Evolutionary conservation across 495 filamentous ascomycete species (phyloP).

Genomic region (Podospora comata): DNA sequence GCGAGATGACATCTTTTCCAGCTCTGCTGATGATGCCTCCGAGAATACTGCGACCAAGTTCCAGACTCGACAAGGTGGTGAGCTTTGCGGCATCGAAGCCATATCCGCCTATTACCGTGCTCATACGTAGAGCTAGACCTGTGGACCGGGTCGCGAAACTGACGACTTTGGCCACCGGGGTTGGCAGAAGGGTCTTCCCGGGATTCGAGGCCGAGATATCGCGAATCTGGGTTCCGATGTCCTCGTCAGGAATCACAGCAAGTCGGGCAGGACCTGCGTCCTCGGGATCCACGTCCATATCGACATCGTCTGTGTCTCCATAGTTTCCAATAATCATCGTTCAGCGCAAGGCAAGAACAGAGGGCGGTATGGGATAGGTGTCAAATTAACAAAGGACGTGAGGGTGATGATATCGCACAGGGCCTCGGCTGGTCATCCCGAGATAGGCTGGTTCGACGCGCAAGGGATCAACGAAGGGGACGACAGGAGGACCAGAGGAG

Average conservation of each 20-base stretch:
- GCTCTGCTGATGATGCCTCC: slow-evolving; percentile 65
- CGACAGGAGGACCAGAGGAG: not conserved
- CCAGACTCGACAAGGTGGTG: slow-evolving; percentile 67
- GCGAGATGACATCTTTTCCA: slow-evolving; percentile 61
- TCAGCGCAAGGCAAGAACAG: not conserved
- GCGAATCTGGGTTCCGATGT: slow-evolving; percentile 19
- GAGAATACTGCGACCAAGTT: slow-evolving; percentile 63
- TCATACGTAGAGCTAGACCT: slow-evolving; percentile 66
- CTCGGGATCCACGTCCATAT: slow-evolving; percentile 8
- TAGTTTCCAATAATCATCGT: slow-evolving; percentile 4
- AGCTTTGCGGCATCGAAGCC: slow-evolving; percentile 63
- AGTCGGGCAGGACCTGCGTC: slow-evolving; percentile 8
- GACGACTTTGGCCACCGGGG: slow-evolving; percentile 64
- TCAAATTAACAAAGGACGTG: not conserved
- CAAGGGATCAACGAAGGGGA: not conserved
- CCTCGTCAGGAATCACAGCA: slow-evolving; percentile 16
- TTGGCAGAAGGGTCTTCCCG: slow-evolving; percentile 62
- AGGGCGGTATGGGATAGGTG: not conserved
- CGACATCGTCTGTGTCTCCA: not conserved
- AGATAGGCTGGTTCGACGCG: not conserved
- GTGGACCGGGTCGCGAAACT: slow-evolving; percentile 67
- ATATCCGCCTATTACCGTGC: slow-evolving; percentile 61
- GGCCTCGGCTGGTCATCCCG: not conserved
- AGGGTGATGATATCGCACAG: not conserved
- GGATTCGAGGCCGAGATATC: slow-evolving; percentile 27